phyloP scores from a whole-genome alignment of 1,284 basidiomycete genomes.

The Trichosporon sp. region DNA sequence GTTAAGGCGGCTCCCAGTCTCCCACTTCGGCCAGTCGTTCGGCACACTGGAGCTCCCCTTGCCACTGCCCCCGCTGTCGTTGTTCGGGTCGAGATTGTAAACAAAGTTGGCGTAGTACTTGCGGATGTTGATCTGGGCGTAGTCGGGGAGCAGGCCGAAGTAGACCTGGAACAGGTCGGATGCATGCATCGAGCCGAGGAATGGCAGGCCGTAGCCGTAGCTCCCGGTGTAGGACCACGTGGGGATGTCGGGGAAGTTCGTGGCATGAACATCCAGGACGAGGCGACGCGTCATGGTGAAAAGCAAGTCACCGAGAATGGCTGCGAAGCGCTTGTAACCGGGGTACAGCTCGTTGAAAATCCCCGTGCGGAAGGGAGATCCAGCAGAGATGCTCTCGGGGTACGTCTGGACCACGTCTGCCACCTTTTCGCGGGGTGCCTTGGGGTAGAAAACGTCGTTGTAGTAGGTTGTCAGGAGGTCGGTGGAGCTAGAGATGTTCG shows the following conservation, averaged over 20 bases:
- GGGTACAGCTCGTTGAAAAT: slow-evolving; percentile 20
- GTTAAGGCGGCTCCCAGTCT: not conserved
- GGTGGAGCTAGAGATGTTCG: slow-evolving; percentile 23
- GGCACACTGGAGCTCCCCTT: not conserved
- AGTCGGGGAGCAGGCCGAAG: slow-evolving; percentile 18
- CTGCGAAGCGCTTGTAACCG: slow-evolving; percentile 20
- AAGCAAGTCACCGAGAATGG: slow-evolving; percentile 13
- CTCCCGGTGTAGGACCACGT: slow-evolving; percentile 19
- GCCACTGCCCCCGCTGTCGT: slow-evolving; percentile 12
- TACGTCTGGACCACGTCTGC: slow-evolving; percentile 7
- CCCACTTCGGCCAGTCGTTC: slow-evolving; percentile 11
- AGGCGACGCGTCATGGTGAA: slow-evolving; percentile 20
- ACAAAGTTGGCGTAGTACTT: slow-evolving; percentile 23
- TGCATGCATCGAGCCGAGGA: slow-evolving; percentile 18
- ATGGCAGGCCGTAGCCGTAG: slow-evolving; percentile 16
- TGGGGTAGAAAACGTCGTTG: slow-evolving; percentile 3
- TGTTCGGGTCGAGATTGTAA: slow-evolving; percentile 23
- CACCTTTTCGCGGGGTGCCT: slow-evolving; percentile 19
- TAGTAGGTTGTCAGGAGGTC: slow-evolving; percentile 16
- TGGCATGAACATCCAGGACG: not conserved
- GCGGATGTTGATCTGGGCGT: slow-evolving; percentile 13
- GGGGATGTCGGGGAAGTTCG: slow-evolving; percentile 10
- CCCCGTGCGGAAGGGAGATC: slow-evolving; percentile 20
- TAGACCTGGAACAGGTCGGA: slow-evolving; percentile 20
- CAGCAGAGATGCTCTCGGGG: slow-evolving; percentile 20